Conservation (phyloP, 2,329 filamentous ascomycete species). For the Colletotrichum agaves region DNA sequence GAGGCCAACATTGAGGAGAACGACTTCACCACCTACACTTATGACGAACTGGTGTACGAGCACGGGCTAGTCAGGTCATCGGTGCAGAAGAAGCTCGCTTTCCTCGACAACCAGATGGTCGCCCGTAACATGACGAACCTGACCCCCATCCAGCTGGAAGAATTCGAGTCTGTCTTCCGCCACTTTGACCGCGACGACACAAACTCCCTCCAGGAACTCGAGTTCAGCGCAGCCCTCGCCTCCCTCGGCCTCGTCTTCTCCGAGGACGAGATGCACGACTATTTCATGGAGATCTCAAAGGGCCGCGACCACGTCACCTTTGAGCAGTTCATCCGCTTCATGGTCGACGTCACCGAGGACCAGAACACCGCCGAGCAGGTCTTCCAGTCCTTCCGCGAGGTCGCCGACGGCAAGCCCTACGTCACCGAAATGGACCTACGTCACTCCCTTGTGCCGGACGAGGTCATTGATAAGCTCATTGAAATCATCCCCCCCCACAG, state of each 20-base stretch:
- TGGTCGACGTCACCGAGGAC: constrained; percentile 98
- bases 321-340: constrained; percentile 99
- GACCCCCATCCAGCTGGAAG: constrained; percentile 96
- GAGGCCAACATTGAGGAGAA: constrained; percentile 99
- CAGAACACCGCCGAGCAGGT: constrained; percentile 99
- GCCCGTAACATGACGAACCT: constrained; percentile 98
- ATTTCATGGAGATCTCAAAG: constrained; percentile 87
- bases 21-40: constrained; percentile 99
- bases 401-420: constrained; percentile 98
- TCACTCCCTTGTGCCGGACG: constrained; percentile 94
- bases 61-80: constrained; percentile 89
- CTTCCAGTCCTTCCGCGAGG: constrained; percentile 96
- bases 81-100: constrained; percentile 95
- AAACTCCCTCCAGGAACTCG: constrained; percentile 90
- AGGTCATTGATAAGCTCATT: constrained; percentile 93
- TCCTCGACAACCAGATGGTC: constrained; percentile 98
- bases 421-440: constrained; percentile 97
- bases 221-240: constrained; percentile 96
- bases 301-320: constrained; percentile 87
- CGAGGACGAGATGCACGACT: constrained; percentile 97
- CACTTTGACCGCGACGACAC: constrained; percentile 96
- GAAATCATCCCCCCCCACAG: constrained; percentile 86
- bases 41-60: constrained; percentile 96
- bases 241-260: constrained; percentile 95
- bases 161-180: constrained; percentile 97